Percentiles rank a stretch among this genome's conserved stretches.
phyloP scores from a whole-genome alignment of 805 yeast species.

The Kuraishia floccosa region DNA sequence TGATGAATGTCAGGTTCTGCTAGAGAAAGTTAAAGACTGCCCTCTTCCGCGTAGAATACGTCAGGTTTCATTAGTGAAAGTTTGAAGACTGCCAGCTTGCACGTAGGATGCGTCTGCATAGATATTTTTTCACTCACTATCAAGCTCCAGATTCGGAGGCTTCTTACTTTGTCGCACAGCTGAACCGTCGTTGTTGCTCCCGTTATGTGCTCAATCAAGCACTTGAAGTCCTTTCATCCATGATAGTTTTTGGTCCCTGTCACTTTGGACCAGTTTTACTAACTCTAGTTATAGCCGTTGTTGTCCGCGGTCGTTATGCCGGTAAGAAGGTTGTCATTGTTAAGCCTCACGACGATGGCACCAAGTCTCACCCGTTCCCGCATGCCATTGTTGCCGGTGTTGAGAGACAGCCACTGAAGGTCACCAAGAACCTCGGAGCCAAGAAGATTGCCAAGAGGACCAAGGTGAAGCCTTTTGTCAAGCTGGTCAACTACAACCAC shows the following conservation, averaged over 20 bases:
- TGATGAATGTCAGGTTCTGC: too few species aligned
- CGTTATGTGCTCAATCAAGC: background rate
- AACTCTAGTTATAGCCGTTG: constrained; percentile 61
- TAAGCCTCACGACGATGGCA: constrained; percentile 97
- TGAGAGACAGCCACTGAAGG: constrained; percentile 97
- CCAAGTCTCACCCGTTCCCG: constrained; percentile 98
- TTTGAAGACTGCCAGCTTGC: too few species aligned
- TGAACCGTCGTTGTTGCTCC: too few species aligned
- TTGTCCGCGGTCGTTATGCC: constrained; percentile 99
- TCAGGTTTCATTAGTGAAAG: too few species aligned
- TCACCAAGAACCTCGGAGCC: constrained; percentile 87
- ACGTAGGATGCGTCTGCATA: too few species aligned
- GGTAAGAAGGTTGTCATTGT: constrained; percentile 99
- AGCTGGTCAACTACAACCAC: constrained; percentile 99
- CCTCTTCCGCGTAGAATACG: too few species aligned
- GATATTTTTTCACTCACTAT: too few species aligned
- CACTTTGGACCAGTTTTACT: too few species aligned
- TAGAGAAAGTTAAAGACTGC: too few species aligned
- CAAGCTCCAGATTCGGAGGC: too few species aligned
- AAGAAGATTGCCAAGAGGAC: constrained; percentile 97
- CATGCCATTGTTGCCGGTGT: constrained; percentile 99
- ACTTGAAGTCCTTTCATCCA: background rate
- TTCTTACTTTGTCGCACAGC: too few species aligned
- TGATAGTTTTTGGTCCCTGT: background rate
- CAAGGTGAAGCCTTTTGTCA: constrained; percentile 97